phyloP scores from a whole-genome alignment of 305 asterid genomes.

The Nicotiana rustica region DNA sequence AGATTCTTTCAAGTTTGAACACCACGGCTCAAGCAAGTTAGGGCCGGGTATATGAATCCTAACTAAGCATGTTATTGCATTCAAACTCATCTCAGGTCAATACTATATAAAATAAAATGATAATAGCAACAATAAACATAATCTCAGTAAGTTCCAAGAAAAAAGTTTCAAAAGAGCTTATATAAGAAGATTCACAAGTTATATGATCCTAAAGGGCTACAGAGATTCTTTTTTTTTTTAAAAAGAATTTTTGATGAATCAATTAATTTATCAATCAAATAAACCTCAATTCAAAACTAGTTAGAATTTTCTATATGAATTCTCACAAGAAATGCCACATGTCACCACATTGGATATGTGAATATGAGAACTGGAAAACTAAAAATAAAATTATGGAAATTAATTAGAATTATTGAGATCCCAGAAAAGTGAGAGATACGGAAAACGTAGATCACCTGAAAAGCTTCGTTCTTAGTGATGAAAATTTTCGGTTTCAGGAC shows the following conservation, averaged over 20 bases:
- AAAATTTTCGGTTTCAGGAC: neutral
- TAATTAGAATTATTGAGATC: neutral
- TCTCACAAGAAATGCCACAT: neutral
- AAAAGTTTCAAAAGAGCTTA: neutral
- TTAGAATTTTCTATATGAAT: neutral
- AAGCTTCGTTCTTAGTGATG: conserved; percentile 16
- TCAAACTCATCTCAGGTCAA: too few species aligned
- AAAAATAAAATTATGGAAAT: neutral
- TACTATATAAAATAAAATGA: too few species aligned
- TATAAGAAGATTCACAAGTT: conserved; percentile 16
- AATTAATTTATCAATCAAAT: neutral
- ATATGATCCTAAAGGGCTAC: neutral
- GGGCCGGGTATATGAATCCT: too few species aligned
- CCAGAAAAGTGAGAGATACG: neutral
- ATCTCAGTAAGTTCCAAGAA: neutral
- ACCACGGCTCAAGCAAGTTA: too few species aligned
- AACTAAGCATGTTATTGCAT: too few species aligned
- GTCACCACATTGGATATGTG: neutral
- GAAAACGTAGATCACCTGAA: conserved; percentile 9
- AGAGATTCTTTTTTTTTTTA: neutral
- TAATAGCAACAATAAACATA: too few species aligned
- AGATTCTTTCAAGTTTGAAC: too few species aligned
- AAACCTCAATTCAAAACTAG: neutral
- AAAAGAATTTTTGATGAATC: neutral
- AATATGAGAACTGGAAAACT: neutral